Percentiles rank a stretch among this genome's conserved stretches.
Evolutionary conservation across 208 protist genomes (phyloP).

Genomic region (Zelonia costaricensis): DNA sequence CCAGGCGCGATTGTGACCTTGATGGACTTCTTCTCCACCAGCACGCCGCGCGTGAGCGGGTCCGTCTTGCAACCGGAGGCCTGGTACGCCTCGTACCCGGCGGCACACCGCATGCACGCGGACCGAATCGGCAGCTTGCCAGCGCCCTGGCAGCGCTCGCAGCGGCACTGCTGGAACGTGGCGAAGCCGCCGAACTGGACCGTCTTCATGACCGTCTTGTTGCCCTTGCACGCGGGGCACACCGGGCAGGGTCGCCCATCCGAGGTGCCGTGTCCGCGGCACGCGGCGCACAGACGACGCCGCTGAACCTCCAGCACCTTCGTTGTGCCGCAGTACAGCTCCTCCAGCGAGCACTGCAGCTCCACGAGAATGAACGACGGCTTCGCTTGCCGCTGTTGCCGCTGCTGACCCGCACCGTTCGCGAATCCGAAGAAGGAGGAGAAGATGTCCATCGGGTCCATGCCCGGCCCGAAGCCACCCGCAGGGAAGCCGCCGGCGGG

Average conservation of each 20-base stretch:
- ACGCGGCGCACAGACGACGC: constrained; percentile 61
- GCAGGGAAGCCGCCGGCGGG: constrained; percentile 59
- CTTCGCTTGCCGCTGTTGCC: constrained; percentile 81
- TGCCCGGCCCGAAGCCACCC: constrained; percentile 70
- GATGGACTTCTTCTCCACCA: constrained; percentile 89
- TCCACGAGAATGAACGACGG: constrained; percentile 89
- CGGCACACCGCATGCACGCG: constrained; percentile 44
- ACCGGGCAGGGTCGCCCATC: constrained; percentile 36
- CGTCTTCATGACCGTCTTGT: constrained; percentile 72
- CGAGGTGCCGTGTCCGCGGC: constrained; percentile 56
- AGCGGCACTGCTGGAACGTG: constrained; percentile 87
- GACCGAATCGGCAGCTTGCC: constrained; percentile 30
- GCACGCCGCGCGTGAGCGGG: constrained; percentile 64
- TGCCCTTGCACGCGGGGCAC: constrained; percentile 89
- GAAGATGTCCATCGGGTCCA: constrained; percentile 88
- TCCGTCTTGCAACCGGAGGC: constrained; percentile 58
- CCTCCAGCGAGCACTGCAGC: constrained; percentile 93
- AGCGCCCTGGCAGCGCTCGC: constrained; percentile 82
- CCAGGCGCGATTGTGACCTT: constrained; percentile 95
- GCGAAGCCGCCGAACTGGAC: constrained; percentile 94
- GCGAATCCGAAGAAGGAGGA: constrained; percentile 77
- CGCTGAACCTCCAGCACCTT: constrained; percentile 90
- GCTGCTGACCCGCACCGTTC: constrained; percentile 44
- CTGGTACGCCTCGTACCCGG: constrained; percentile 73
- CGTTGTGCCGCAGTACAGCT: constrained; percentile 97